Evolutionary conservation across 176 grass and related monocot genomes (phyloP).

Genomic region (Lolium rigidum): DNA sequence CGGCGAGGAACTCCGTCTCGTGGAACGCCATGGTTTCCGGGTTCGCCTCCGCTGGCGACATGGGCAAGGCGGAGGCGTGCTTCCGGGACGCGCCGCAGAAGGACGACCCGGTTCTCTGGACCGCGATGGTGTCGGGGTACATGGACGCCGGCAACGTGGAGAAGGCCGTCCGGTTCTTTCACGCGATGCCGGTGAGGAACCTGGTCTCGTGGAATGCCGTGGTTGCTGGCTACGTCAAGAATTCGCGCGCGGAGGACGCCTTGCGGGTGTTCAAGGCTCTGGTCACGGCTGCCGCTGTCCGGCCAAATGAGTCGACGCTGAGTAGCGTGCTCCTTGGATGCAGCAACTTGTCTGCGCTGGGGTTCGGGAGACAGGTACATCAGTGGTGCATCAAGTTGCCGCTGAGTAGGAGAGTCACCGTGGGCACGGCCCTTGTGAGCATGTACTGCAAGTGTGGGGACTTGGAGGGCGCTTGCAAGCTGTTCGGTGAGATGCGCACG

Average conservation of each 20-base stretch:
- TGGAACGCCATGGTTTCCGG: constrained; percentile 71
- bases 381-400: constrained; percentile 60
- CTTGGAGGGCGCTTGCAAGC: constrained; percentile 50
- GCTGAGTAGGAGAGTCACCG: constrained; percentile 26
- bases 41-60: constrained; percentile 43
- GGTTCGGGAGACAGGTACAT: constrained; percentile 65
- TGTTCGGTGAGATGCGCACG: constrained; percentile 53
- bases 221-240: constrained; percentile 67
- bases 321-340: constrained; percentile 72
- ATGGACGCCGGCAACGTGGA: constrained; percentile 51
- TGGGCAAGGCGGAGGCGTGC: constrained; percentile 50
- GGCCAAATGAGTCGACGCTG: constrained; percentile 63
- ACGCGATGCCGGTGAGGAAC: constrained; percentile 64
- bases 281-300: constrained; percentile 25
- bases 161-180: constrained; percentile 53
- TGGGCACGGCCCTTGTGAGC: constrained; percentile 61
- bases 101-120: constrained; percentile 53
- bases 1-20: constrained; percentile 53
- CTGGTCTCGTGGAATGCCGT: constrained; percentile 67
- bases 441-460: constrained; percentile 78
- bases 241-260: constrained; percentile 38
- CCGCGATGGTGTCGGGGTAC: constrained; percentile 67
- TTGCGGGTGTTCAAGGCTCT: constrained; percentile 56
- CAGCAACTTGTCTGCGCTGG: constrained; percentile 62
- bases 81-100: constrained; percentile 50